These are phyloP conservation scores for Blastobotrys elegans DNA, from an alignment of 1,139 yeast species.

Conservation along the genomic window DNA sequence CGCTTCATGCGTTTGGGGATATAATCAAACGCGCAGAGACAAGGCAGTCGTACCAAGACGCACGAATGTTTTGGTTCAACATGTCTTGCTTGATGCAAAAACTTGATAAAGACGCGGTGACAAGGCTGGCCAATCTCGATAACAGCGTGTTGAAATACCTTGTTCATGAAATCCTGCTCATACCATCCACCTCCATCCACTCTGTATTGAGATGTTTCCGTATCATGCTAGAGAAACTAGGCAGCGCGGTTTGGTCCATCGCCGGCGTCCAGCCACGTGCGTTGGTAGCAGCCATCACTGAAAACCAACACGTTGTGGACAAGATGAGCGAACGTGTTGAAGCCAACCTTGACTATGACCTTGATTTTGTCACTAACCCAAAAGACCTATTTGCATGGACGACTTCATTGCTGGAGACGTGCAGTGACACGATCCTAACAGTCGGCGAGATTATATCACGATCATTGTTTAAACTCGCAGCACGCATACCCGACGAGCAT, in stretches of 20 bases:
- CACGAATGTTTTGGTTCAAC: constrained; percentile 13
- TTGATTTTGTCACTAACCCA: not conserved
- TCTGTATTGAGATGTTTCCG: constrained; percentile 10
- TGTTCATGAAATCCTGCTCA: constrained; percentile 7
- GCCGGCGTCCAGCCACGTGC: constrained; percentile 5
- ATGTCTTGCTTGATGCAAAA: constrained; percentile 4
- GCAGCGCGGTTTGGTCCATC: constrained; percentile 8
- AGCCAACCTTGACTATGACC: constrained; percentile 7
- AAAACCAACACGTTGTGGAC: constrained; percentile 5
- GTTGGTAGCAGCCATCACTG: constrained; percentile 5
- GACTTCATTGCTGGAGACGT: constrained; percentile 1
- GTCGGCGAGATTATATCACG: constrained; percentile 10
- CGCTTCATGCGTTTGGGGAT: not conserved
- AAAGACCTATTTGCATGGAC: constrained; percentile 12
- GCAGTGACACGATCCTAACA: not conserved
- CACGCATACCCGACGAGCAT: constrained; percentile 5
- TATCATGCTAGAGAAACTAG: constrained; percentile 3
- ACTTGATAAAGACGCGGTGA: not conserved
- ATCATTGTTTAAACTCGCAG: constrained; percentile 3
- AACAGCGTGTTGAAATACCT: constrained; percentile 6
- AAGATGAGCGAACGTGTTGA: not conserved
- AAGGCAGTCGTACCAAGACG: constrained; percentile 3
- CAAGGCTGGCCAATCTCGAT: constrained; percentile 3
- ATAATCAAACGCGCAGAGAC: constrained; percentile 4
- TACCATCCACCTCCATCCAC: constrained; percentile 11